Base-by-base conservation (phyloP, 108 stramenopile species). In the Skeletonema potamos region DNA sequence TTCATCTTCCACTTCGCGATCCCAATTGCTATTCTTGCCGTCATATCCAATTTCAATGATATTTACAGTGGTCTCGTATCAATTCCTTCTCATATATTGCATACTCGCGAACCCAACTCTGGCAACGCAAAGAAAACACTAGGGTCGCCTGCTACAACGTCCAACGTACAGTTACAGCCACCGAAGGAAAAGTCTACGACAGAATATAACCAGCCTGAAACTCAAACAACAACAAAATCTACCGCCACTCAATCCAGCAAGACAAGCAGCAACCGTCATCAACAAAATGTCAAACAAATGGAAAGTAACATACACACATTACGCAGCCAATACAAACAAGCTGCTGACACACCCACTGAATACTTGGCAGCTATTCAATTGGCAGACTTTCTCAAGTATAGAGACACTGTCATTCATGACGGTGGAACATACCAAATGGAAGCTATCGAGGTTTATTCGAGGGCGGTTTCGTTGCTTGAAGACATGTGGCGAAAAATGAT, bases 321-420 rank as follows among this genome's bases (percentile, higher is more conserved):
- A 17, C 56, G 65, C 10, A 27, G 17, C 1, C 18, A 65, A 6
- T 81, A 81, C 63, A 29, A 71, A 30, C 17, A 62, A 26, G 70
- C 75, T 9, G 34, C 27, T 13, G 22, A 44, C 29, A 70, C 68
- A 7, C 68, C 65, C 20, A 56, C 46, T 10, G 56, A 68, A 54
- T 26, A 63, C 22, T 6, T 76, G 27, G 57, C 65, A 27, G 81
- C 77, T 17, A 51, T 92, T 27, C 51, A 48, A 7, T 78, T 80
- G 27, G 93, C 90, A 10, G 93, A 94, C 54, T 82, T 81, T 17
- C 65, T 94, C 43, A 71, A 85, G 10, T 59, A 84, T 7, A 81
- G 85, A 27, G 93, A 90, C 69, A 58, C 86, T 2, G 64, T 74
- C 20, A 88, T 87, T 69, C 89, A 90, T 48, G 93, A 94, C 34